phyloP scores from a whole-genome alignment of 2,329 filamentous ascomycete species.

The Mariannaea elegans region DNA sequence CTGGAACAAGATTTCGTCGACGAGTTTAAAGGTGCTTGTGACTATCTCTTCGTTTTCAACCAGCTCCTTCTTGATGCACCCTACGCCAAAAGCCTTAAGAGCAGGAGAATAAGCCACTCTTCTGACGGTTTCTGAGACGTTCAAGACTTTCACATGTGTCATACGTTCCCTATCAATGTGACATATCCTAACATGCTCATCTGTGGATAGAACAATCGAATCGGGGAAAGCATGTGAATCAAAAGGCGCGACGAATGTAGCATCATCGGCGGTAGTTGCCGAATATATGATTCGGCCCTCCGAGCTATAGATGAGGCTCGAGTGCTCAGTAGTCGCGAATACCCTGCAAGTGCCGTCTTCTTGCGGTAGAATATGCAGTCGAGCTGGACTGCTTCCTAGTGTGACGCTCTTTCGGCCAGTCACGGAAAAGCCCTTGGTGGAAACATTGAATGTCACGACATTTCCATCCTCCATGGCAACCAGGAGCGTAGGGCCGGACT shows the following conservation, averaged over 20 bases:
- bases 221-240: slow-evolving; percentile 82
- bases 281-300: slow-evolving; percentile 92
- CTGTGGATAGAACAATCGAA: slow-evolving; percentile 83
- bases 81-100: slow-evolving; percentile 85
- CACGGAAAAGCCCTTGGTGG: slow-evolving; percentile 67
- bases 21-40: slow-evolving; percentile 83
- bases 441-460: slow-evolving; percentile 83
- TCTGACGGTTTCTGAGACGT: slow-evolving; percentile 83
- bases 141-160: slow-evolving; percentile 86
- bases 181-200: slow-evolving; percentile 79
- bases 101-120: slow-evolving; percentile 84
- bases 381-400: slow-evolving; percentile 85
- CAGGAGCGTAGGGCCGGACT: slow-evolving; percentile 77
- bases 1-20: slow-evolving; percentile 89
- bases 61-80: slow-evolving; percentile 81
- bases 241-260: slow-evolving; percentile 83
- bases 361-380: slow-evolving; percentile 80
- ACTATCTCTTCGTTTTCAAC: slow-evolving; percentile 77
- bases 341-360: slow-evolving; percentile 76
- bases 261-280: slow-evolving; percentile 89
- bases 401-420: slow-evolving; percentile 82
- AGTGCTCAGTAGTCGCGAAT: slow-evolving; percentile 93
- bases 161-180: slow-evolving; percentile 84
- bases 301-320: slow-evolving; percentile 89
- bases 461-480: slow-evolving; percentile 93